Base-by-base conservation (phyloP, 331 rosid genomes). In the Stylosanthes scabra region DNA sequence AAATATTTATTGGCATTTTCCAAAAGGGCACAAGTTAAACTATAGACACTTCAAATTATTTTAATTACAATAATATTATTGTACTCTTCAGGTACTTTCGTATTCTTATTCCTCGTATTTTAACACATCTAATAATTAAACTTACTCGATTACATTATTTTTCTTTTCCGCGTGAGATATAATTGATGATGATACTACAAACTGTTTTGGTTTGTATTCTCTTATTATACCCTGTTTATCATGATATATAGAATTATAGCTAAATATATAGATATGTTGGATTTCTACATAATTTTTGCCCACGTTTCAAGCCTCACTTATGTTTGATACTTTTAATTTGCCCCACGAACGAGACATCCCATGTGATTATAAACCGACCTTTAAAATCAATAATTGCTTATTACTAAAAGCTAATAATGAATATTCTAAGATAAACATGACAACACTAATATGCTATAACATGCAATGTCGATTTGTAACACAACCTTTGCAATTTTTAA, bases 361-460 rank as follows among this genome's bases (percentile, higher is more conserved):
- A 89, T 87, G 96, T 89, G 96, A 78, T 57, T 66, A 70, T 31
- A 68, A 72, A 78, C 46, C 66, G 50, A 54, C 68, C 54, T 51
- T 64, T 55, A 37, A 63, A 64, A 44, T 71, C 79, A 83, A 78
- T 74, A 64, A 78, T 82, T 80, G 75, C 66, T 66, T 2, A 72
- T 76, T 83, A n/a, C n/a, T n/a, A n/a, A n/a, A n/a, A n/a, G n/a
- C n/a, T n/a, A 79, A 81, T 81, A 74, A 87, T 85, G 74, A 74
- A 69, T 61, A 13, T n/a, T n/a, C 45, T 64, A 54, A 56, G 60
- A 75, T 82, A 76, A 59, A 76, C 31, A 74, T 64, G 78, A 74
- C 84, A 77, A 77, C 66, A 84, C 49, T 52, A 75, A 78, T 41
- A 51, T 76, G 66, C 65, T 41, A 80, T 34, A 66, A 71, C 71